These are phyloP conservation scores for Sugiyamaella neomexicana DNA, from an alignment of 1,139 yeast species.

Conservation along the genomic window DNA sequence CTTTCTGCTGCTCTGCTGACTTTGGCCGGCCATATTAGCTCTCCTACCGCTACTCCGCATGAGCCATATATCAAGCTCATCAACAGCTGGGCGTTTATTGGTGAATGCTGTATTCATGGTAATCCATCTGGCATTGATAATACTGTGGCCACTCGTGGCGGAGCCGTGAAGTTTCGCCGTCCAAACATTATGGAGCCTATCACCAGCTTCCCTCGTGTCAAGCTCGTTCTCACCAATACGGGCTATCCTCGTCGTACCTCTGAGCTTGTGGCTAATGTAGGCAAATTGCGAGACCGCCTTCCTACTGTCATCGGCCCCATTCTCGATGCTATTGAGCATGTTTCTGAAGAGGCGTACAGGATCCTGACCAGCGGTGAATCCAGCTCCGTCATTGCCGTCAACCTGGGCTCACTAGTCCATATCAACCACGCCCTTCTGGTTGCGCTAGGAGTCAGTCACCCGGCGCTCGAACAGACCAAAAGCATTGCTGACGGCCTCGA, in stretches of 20 bases:
- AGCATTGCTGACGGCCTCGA: constrained; percentile 57
- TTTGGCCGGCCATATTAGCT: constrained; percentile 47
- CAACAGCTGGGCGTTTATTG: constrained; percentile 86
- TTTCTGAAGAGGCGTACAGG: constrained; percentile 66
- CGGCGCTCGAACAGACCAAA: constrained; percentile 73
- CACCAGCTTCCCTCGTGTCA: constrained; percentile 73
- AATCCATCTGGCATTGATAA: constrained; percentile 97
- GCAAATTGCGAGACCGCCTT: constrained; percentile 51
- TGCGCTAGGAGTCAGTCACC: constrained; percentile 90
- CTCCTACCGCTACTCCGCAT: constrained; percentile 22
- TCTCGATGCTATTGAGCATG: constrained; percentile 49
- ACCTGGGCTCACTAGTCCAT: constrained; percentile 64
- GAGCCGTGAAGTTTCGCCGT: constrained; percentile 88
- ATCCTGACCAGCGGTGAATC: constrained; percentile 19
- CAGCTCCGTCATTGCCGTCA: constrained; percentile 5
- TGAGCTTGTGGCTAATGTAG: constrained; percentile 75
- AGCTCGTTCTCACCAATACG: constrained; percentile 78
- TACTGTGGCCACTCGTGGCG: constrained; percentile 94
- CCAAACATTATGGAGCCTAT: constrained; percentile 59
- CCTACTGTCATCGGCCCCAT: constrained; percentile 59
- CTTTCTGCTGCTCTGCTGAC: constrained; percentile 71
- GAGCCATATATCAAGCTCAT: constrained; percentile 54
- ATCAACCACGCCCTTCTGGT: constrained; percentile 87
- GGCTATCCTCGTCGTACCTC: constrained; percentile 86
- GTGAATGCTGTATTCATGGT: constrained; percentile 95